Evolutionary conservation across 257 asterid species (phyloP).

Genomic region (Striga asiatica): DNA sequence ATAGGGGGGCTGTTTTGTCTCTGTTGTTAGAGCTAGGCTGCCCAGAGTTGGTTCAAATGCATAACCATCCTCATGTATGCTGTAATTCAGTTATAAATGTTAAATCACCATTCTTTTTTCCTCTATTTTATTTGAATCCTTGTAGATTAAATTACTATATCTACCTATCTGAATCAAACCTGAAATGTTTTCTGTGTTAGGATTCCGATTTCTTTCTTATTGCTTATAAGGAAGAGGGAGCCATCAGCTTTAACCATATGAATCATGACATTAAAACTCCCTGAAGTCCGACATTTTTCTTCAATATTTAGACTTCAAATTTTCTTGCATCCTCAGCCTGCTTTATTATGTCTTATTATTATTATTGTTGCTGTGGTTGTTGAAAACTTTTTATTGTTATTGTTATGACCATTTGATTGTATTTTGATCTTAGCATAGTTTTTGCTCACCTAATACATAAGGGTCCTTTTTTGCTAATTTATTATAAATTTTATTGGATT

Average conservation of each 20-base stretch:
- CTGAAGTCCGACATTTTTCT: neutral
- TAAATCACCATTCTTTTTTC: no score
- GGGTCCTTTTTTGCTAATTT: slow-evolving; percentile 4
- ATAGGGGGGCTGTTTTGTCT: slow-evolving; percentile 3
- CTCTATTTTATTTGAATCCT: neutral
- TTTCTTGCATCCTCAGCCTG: slow-evolving; percentile 10
- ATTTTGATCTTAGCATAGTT: slow-evolving; percentile 9
- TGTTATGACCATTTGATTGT: neutral
- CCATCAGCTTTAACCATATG: neutral
- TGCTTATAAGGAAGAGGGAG: neutral
- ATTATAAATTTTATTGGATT: slow-evolving; percentile 6
- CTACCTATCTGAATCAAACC: neutral
- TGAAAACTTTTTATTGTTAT: no score
- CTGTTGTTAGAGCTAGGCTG: neutral
- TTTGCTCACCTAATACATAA: slow-evolving; percentile 4
- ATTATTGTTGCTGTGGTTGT: no score
- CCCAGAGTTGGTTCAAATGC: no score
- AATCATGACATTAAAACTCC: neutral
- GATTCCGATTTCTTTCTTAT: neutral
- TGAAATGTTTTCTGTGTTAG: neutral
- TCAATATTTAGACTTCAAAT: neutral
- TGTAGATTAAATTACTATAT: neutral
- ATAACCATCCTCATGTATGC: neutral
- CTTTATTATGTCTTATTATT: slow-evolving; percentile 1
- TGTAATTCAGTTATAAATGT: neutral